Percentiles rank a stretch among this genome's conserved stretches.
phyloP scores from a whole-genome alignment of 805 yeast genomes.

The Lipomyces chichibuensis region DNA sequence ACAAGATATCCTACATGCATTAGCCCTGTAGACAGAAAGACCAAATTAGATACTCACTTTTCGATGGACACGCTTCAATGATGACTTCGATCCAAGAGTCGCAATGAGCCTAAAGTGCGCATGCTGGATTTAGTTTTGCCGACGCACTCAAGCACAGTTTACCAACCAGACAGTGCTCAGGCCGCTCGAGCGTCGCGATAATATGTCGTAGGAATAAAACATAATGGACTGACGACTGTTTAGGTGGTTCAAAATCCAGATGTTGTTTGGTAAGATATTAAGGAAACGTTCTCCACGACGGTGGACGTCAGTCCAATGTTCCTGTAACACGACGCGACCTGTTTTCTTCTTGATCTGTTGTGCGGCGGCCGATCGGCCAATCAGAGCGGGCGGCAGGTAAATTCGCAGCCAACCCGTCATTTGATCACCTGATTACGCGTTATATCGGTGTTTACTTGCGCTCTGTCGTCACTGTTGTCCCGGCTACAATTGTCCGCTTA shows the following conservation, averaged over 20 bases:
- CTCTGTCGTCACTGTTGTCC: neutral
- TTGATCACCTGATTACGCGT: conserved; percentile 2
- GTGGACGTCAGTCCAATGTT: no score
- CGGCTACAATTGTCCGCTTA: neutral
- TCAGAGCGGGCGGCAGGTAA: no score
- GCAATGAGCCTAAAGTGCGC: conserved; percentile 36
- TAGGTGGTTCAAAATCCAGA: neutral
- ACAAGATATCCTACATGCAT: conserved; percentile 31
- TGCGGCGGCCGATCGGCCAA: no score
- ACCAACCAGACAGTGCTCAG: conserved; percentile 36
- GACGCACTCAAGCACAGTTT: neutral
- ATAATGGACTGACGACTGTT: conserved; percentile 6
- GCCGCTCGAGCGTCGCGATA: conserved; percentile 24
- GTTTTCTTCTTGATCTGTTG: no score
- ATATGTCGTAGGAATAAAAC: conserved; percentile 36
- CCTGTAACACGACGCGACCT: neutral
- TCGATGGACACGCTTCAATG: conserved; percentile 33
- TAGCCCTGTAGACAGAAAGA: neutral
- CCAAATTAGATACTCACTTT: conserved; percentile 16
- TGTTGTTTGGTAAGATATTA: neutral
- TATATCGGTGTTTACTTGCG: neutral
- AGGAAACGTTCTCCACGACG: neutral
- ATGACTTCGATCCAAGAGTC: conserved; percentile 37
- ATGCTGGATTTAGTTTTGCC: neutral
- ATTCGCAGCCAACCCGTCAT: neutral